Evolutionary conservation across 2,329 filamentous ascomycete species (phyloP), one percentile per base, ranked within the genome.

Genomic region (Aureobasidium musti): DNA sequence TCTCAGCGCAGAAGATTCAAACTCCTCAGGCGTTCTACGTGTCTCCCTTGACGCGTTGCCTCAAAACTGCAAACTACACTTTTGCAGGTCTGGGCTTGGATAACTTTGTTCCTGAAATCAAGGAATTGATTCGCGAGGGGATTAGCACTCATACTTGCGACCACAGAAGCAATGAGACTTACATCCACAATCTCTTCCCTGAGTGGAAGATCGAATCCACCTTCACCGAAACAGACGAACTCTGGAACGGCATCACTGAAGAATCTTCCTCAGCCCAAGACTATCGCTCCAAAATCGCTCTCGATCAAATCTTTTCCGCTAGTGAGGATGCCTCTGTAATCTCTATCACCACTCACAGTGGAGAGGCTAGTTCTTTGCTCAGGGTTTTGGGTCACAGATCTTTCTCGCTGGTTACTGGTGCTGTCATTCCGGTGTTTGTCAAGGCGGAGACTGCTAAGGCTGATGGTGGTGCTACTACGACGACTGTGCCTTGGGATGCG

Each of bases 141-240:
- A 86, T 91, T 67, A 86, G 82, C 52, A 83, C 87, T 30, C 88
- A 90, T 72, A 89, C 88, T 0, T 91, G 89, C 74, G 87, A 91
- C 74, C 82, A 84, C 52, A 82, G 89, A 13, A 82, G 82, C 33
- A 84, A 77, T 72, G 84, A 81, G 72, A 81, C 82, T 0, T 82
- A 82, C 69, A 86, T 91, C 70, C 74, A 78, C 21, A 69, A 77
- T 4, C 78, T 80, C 5, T 86, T 87, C 65, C 87, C 86, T 0
- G 73, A 68, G 3, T 88, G 82, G 72, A 72, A 72, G 5, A 85
- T 90, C 64, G 89, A 91, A 74, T 72, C 77, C 0, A 83, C 83
- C 0, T 90, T 91, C 71, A 74, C 81, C 0, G 87, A 90, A 72
- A 43, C 81, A 1, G 86, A 88, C 69, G 77, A 79, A 14, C 77